Conservation (phyloP, 768 basidiomycete species). For the Leccinum variicolor region DNA sequence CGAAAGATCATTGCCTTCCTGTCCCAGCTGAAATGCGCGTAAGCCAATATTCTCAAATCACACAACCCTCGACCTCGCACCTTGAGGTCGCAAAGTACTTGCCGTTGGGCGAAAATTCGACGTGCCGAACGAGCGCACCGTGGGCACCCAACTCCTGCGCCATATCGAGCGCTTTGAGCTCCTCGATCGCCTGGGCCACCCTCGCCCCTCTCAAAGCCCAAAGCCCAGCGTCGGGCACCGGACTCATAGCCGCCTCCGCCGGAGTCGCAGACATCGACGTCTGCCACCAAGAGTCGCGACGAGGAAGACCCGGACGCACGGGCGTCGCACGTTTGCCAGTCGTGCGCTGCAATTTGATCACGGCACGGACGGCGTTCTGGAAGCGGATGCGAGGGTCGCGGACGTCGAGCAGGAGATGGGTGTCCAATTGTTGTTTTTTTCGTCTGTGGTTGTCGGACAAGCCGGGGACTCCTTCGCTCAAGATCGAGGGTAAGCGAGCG, state of each 20-base stretch:
- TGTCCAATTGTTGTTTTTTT: background rate
- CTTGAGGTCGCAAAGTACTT: conserved; percentile 53
- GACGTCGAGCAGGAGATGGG: conserved; percentile 17
- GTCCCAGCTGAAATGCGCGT: conserved; percentile 40
- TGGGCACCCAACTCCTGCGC: conserved; percentile 41
- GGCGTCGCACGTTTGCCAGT: conserved; percentile 22
- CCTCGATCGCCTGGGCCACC: conserved; percentile 37
- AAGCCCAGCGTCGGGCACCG: conserved; percentile 14
- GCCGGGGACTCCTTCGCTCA: background rate
- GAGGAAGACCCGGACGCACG: conserved; percentile 22
- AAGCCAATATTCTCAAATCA: background rate
- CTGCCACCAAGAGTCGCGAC: conserved; percentile 28
- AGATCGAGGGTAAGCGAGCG: background rate
- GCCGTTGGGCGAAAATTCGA: conserved; percentile 57
- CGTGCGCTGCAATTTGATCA: conserved; percentile 38
- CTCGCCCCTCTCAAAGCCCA: conserved; percentile 36
- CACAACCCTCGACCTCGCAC: conserved; percentile 18
- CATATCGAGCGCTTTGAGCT: conserved; percentile 36
- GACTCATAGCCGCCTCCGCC: conserved; percentile 9
- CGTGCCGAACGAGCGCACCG: conserved; percentile 48
- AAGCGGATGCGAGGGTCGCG: conserved; percentile 33
- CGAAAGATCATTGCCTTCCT: conserved; percentile 46
- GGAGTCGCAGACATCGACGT: conserved; percentile 1
- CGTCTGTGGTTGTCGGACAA: background rate
- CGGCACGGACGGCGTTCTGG: conserved; percentile 39